phyloP scores from a whole-genome alignment of 2,329 filamentous ascomycete species.

The Calonectria hongkongensis region DNA sequence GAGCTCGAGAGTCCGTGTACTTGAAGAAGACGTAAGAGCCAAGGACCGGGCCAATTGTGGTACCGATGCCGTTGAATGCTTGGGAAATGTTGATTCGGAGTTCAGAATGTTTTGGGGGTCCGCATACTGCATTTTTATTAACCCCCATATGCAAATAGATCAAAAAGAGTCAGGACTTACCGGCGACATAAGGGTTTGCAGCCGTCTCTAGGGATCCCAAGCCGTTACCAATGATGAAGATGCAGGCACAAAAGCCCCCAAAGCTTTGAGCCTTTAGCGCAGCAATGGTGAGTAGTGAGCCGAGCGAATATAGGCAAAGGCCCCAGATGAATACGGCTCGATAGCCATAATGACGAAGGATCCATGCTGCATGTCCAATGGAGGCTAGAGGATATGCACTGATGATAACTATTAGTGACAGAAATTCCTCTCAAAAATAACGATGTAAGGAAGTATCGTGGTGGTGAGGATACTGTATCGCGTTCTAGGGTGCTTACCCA shows the following conservation, averaged over 20 bases:
- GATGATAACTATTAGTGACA: conserved; percentile 34
- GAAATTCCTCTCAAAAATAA: conserved; percentile 8
- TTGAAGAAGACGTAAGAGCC: conserved; percentile 85
- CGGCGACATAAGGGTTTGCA: conserved; percentile 84
- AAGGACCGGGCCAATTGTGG: conserved; percentile 82
- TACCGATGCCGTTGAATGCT: conserved; percentile 85
- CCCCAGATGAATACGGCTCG: conserved; percentile 81
- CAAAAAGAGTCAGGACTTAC: conserved; percentile 42
- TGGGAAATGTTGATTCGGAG: conserved; percentile 85
- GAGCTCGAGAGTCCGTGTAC: conserved; percentile 72
- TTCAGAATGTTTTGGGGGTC: conserved; percentile 81
- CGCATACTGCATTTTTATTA: conserved; percentile 59
- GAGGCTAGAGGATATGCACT: conserved; percentile 82
- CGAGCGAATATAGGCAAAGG: conserved; percentile 78
- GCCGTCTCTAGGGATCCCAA: conserved; percentile 85
- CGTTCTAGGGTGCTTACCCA: conserved; percentile 65
- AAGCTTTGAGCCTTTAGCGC: conserved; percentile 79
- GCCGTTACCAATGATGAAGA: conserved; percentile 85
- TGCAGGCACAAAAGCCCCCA: conserved; percentile 81
- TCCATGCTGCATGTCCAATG: conserved; percentile 77
- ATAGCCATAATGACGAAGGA: conserved; percentile 80
- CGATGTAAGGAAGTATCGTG: too few species aligned
- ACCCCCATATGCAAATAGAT: not conserved
- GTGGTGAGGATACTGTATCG: conserved; percentile 46
- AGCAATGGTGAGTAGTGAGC: conserved; percentile 71